Evolutionary conservation across 345 rosid genomes (phyloP).

Genomic region (Brassica cretica): DNA sequence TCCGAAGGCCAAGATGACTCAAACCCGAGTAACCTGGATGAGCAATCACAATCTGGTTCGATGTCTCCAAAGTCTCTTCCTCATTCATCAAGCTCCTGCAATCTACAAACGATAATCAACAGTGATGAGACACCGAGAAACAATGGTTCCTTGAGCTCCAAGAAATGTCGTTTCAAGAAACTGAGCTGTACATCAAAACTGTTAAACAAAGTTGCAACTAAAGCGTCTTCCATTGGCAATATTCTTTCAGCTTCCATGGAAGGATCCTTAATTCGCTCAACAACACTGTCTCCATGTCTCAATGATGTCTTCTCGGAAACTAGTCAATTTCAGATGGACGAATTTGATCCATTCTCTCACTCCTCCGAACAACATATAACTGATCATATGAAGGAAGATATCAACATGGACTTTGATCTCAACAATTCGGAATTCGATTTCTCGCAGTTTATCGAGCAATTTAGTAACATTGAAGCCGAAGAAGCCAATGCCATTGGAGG

Average conservation of each 20-base stretch:
- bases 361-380: slow-evolving; percentile 5
- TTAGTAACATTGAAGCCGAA: slow-evolving; percentile 16
- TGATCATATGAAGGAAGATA: slow-evolving; percentile 12
- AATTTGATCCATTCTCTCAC: slow-evolving; percentile 17
- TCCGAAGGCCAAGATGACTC: slow-evolving; percentile 15
- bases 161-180: slow-evolving; percentile 8
- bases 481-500: slow-evolving; percentile 23
- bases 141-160: slow-evolving; percentile 30
- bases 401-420: slow-evolving; percentile 14
- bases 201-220: slow-evolving; percentile 39
- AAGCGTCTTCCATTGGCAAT: slow-evolving; percentile 29
- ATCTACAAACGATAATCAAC: slow-evolving; percentile 8
- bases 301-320: slow-evolving; percentile 17
- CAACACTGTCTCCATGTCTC: slow-evolving; percentile 11
- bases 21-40: slow-evolving; percentile 5
- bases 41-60: slow-evolving; percentile 10
- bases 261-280: slow-evolving; percentile 24
- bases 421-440: slow-evolving; percentile 16
- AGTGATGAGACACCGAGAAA: not conserved
- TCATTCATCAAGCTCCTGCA: slow-evolving; percentile 9
- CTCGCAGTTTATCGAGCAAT: slow-evolving; percentile 30
- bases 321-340: slow-evolving; percentile 21
- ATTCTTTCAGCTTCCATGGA: slow-evolving; percentile 32
- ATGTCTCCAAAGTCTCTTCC: slow-evolving; percentile 24
- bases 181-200: slow-evolving; percentile 29